A percentile compares a stretch with the other conserved stretches of the same genome.
Conservation (phyloP, 2,329 filamentous ascomycete genomes). For the Cercospora citrullina region DNA sequence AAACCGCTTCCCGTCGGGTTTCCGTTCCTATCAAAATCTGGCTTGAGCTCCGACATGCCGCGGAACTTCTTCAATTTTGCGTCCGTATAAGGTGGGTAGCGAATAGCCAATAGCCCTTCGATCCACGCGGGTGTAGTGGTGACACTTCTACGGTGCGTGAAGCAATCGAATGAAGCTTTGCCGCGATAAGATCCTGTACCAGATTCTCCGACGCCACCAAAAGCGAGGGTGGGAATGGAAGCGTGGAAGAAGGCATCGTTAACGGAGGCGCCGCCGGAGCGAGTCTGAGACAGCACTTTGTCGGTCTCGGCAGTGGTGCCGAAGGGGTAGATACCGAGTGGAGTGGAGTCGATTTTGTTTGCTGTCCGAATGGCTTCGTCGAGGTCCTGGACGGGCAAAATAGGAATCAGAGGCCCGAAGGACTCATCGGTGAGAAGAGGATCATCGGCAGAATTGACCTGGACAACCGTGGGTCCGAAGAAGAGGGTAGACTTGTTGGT, state of each 20-base stretch:
- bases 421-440: slow-evolving; percentile 79
- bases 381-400: slow-evolving; percentile 75
- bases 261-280: slow-evolving; percentile 53
- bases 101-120: slow-evolving; percentile 64
- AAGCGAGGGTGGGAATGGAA: slow-evolving; percentile 68
- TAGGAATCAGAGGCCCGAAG: slow-evolving; percentile 88
- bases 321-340: slow-evolving; percentile 81
- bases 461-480: slow-evolving; percentile 91
- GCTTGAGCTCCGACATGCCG: slow-evolving; percentile 53
- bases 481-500: slow-evolving; percentile 78
- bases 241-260: slow-evolving; percentile 68
- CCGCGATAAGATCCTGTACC: slow-evolving; percentile 78
- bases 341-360: slow-evolving; percentile 78
- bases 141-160: slow-evolving; percentile 62
- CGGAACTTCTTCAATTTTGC: slow-evolving; percentile 55
- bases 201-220: slow-evolving; percentile 80
- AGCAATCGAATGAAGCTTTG: slow-evolving; percentile 68
- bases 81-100: slow-evolving; percentile 63
- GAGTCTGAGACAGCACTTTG: slow-evolving; percentile 55
- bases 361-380: slow-evolving; percentile 82
- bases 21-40: slow-evolving; percentile 63
- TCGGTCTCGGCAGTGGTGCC: slow-evolving; percentile 76
- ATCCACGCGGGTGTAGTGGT: slow-evolving; percentile 67
- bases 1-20: slow-evolving; percentile 33
- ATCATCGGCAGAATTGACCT: slow-evolving; percentile 73